phyloP scores from a whole-genome alignment of 2,329 filamentous ascomycete species.

The Eutypella sp. region DNA sequence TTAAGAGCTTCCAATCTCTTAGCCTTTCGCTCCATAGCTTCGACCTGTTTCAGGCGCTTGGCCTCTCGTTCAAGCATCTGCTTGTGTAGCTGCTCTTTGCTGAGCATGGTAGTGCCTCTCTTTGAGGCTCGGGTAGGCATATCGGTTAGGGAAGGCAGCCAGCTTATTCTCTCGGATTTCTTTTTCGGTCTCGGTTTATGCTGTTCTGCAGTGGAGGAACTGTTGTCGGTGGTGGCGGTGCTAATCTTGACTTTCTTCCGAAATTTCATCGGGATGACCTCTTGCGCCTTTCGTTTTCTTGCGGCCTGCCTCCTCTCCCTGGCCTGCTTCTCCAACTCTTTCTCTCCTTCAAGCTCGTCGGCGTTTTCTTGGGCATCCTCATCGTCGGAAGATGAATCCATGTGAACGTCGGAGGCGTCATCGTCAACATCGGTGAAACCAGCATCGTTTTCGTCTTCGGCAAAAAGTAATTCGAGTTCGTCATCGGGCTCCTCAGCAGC shows the following conservation, averaged over 20 bases:
- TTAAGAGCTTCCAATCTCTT: conserved; percentile 69
- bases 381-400: conserved; percentile 81
- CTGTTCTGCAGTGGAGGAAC: conserved; percentile 28
- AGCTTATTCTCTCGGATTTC: conserved; percentile 55
- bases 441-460: conserved; percentile 64
- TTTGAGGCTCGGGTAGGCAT: conserved; percentile 54
- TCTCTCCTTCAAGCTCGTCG: conserved; percentile 80
- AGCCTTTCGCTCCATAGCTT: conserved; percentile 61
- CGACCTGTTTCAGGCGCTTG: conserved; percentile 65
- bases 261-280: conserved; percentile 65
- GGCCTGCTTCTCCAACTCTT: conserved; percentile 74
- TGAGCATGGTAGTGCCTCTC: conserved; percentile 52
- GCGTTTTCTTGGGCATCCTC: conserved; percentile 68
- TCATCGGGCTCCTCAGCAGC: conserved; percentile 67
- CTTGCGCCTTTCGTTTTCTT: conserved; percentile 75
- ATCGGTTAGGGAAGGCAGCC: conserved; percentile 51
- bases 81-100: conserved; percentile 59
- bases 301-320: conserved; percentile 61
- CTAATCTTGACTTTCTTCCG: conserved; percentile 71
- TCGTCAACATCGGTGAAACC: conserved; percentile 66
- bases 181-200: conserved; percentile 50
- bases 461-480: conserved; percentile 70
- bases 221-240: conserved; percentile 32
- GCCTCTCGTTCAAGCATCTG: conserved; percentile 71
- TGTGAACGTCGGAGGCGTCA: conserved; percentile 69